These are phyloP conservation scores for Ganoderma leucocontextum DNA, from an alignment of 1,284 basidiomycete genomes.

Conservation along the genomic window DNA sequence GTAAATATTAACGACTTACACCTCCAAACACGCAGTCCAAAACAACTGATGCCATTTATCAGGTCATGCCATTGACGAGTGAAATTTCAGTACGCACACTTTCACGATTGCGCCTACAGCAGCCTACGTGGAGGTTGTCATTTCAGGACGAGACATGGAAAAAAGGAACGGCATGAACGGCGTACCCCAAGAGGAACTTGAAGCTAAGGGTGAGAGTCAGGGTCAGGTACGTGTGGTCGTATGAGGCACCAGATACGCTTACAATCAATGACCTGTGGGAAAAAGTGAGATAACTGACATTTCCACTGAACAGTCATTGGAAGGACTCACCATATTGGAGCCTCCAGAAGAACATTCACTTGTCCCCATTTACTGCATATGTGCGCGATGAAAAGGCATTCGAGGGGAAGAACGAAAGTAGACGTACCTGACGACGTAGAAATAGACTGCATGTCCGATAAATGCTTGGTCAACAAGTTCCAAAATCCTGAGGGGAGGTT, in stretches of 20 bases:
- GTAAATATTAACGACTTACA: conserved; percentile 52
- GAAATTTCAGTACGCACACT: conserved; percentile 49
- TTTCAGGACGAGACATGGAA: conserved; percentile 18
- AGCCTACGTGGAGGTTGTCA: conserved; percentile 46
- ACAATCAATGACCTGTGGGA: conserved; percentile 48
- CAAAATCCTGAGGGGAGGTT: conserved; percentile 48
- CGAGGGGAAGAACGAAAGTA: background rate
- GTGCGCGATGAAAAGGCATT: background rate
- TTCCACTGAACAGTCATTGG: background rate
- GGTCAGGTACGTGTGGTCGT: conserved; percentile 6
- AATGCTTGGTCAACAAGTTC: conserved; percentile 63
- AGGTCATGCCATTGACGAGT: conserved; percentile 11
- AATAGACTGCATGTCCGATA: conserved; percentile 64
- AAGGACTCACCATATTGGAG: conserved; percentile 55
- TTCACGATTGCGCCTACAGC: conserved; percentile 67
- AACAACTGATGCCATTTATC: conserved; percentile 52
- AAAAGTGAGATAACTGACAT: conserved; percentile 47
- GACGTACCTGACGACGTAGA: conserved; percentile 48
- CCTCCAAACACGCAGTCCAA: conserved; percentile 73
- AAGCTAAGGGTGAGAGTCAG: conserved; percentile 46
- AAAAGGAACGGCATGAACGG: conserved; percentile 16
- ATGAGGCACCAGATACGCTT: conserved; percentile 13
- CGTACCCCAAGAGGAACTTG: conserved; percentile 67
- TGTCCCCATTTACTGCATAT: conserved; percentile 57
- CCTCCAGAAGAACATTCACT: conserved; percentile 48